Evolutionary conservation across 2,329 filamentous ascomycete species (phyloP).

Genomic region (Fusarium abutilonis): DNA sequence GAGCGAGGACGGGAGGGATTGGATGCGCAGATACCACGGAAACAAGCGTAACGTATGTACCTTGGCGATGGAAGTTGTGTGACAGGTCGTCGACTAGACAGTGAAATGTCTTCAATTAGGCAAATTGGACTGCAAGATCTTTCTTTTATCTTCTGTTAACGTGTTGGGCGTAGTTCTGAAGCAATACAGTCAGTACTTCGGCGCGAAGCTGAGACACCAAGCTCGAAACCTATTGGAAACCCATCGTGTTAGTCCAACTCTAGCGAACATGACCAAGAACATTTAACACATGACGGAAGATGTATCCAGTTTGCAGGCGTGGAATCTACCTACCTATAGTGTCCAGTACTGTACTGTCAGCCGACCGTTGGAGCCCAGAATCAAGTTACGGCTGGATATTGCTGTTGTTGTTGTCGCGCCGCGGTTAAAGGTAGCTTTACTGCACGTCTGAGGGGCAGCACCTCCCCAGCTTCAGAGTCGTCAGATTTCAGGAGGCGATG

Average conservation of each 20-base stretch:
- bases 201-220: conserved; percentile 20
- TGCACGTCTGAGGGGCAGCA: conserved; percentile 31
- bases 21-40: conserved; percentile 23
- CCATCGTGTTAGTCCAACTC: conserved; percentile 24
- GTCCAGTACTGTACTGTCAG: conserved; percentile 4
- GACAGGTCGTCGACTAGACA: conserved; percentile 4
- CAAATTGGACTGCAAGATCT: background rate
- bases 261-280: conserved; percentile 19
- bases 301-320: conserved; percentile 7
- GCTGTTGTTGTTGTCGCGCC: conserved; percentile 2
- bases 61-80: conserved; percentile 9
- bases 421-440: conserved; percentile 6
- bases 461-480: conserved; percentile 9
- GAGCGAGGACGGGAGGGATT: conserved; percentile 11
- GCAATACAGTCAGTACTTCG: conserved; percentile 5
- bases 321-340: conserved; percentile 18
- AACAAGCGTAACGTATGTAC: conserved; percentile 20
- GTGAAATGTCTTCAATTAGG: conserved; percentile 16
- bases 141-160: background rate
- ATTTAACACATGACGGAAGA: conserved; percentile 10
- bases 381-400: conserved; percentile 4
- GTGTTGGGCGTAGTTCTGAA: conserved; percentile 11
- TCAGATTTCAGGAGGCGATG: conserved; percentile 30
- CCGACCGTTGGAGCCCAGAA: conserved; percentile 5
- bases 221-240: conserved; percentile 33